A percentile compares a stretch with the other conserved stretches of the same genome.
phyloP scores from a whole-genome alignment of 2,329 filamentous ascomycete species.

The Trichoderma koningii region DNA sequence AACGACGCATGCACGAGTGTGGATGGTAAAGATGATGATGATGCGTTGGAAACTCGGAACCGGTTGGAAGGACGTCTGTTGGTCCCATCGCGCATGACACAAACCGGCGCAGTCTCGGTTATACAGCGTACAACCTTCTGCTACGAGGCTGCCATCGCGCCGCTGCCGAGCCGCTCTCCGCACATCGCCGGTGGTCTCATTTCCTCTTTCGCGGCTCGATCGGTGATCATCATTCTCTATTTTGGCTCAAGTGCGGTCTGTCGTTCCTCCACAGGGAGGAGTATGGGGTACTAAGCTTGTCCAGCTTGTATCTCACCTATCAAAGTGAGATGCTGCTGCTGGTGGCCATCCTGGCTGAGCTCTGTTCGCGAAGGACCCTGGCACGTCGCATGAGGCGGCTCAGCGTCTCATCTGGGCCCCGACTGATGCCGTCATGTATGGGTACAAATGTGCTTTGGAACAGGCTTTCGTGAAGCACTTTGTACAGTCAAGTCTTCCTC shows the following conservation, averaged over 20 bases:
- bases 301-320: slow-evolving; percentile 22
- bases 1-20: not conserved
- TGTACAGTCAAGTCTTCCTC: not conserved
- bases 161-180: slow-evolving; percentile 23
- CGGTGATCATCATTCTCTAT: slow-evolving; percentile 28
- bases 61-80: slow-evolving; percentile 1
- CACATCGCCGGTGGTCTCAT: slow-evolving; percentile 19
- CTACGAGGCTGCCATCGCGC: slow-evolving; percentile 17
- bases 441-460: not conserved
- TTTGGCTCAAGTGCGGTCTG: slow-evolving; percentile 18
- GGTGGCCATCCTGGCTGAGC: slow-evolving; percentile 8
- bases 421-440: not conserved
- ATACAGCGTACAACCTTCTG: slow-evolving; percentile 7
- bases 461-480: not conserved
- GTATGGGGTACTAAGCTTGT: slow-evolving; percentile 23
- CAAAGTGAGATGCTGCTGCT: slow-evolving; percentile 2
- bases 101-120: slow-evolving; percentile 24
- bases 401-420: slow-evolving; percentile 21
- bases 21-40: not conserved
- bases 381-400: slow-evolving; percentile 15
- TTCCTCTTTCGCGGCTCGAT: slow-evolving; percentile 22
- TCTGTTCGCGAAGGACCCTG: slow-evolving; percentile 8
- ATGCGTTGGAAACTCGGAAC: not conserved
- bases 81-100: slow-evolving; percentile 22
- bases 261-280: slow-evolving; percentile 18